Evolutionary conservation across 768 basidiomycete genomes (phyloP), one percentile per base, ranked within the genome.

Genomic region (Suillus occidentalis): DNA sequence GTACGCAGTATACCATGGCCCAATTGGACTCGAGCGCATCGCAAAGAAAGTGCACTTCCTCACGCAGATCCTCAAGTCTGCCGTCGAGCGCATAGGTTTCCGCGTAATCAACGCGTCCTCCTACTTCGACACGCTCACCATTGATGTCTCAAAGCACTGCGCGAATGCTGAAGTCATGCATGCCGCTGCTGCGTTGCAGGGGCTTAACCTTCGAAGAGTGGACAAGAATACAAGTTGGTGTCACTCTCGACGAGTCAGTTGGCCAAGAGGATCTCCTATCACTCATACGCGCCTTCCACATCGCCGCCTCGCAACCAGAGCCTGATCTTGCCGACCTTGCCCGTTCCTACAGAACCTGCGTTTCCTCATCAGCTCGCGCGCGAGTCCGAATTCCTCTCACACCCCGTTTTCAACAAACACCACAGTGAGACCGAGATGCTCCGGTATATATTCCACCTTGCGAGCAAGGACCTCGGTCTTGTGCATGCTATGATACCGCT

Each of bases 361-460:
- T 83, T 94, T 59, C 89, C 90, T n/a, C 65, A 80, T 12, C 67
- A 72, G 37, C 80, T 91, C 60, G 81, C 75, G 56, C 89, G 89
- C 50, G 87, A 82, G 2, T 90, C 91, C 3, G 78, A 85, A 49
- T 92, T 88, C 78, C 83, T 99, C 13, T 84, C 87, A 0, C 93
- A 99, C 75, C 85, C 92, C 1, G 94, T 97, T 45, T 99, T 97
- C 82, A 99, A 98, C 82, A 88, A 90, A 63, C 91, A 98, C 72
- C 97, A 99, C 75, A 97, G 95, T 6, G 97, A 99, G 82, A 99
- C 97, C 0, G 95, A 98, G 79, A 95, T 99, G 92, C 82, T 99
- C 40, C 94, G 97, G 43, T 97, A 98, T 78, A 93, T 99, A 72
- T 87, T 94, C 79, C 91, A 95, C 70, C 86, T 99, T 58, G 92